Conservation (phyloP, 345 rosid genomes). For the Boechera stricta region DNA sequence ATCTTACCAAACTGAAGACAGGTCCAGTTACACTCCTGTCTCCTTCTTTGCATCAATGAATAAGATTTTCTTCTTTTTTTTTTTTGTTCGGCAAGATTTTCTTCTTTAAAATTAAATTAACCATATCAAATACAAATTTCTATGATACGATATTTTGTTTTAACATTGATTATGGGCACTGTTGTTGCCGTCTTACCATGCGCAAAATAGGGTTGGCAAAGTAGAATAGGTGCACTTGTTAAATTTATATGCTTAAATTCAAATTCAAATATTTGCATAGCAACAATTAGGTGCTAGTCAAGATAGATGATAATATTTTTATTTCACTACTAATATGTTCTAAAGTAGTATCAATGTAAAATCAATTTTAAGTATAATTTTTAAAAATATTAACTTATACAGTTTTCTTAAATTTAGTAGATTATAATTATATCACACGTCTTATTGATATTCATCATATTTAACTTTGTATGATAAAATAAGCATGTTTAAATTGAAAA, state of each 20-base stretch:
- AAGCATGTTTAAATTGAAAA: neutral
- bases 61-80: neutral
- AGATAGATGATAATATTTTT: neutral
- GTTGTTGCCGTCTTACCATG: neutral
- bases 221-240: neutral
- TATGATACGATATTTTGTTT: neutral
- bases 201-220: conserved; percentile 20
- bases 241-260: neutral
- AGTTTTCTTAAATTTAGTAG: neutral
- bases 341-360: neutral
- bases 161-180: neutral
- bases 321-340: neutral
- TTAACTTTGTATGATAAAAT: neutral
- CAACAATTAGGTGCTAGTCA: neutral
- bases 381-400: neutral
- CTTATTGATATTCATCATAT: neutral
- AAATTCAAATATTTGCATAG: neutral
- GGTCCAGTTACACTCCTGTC: conserved; percentile 22
- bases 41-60: neutral
- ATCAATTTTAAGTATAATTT: neutral
- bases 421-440: neutral
- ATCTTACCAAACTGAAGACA: conserved; percentile 38
- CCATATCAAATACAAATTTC: neutral
- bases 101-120: neutral
- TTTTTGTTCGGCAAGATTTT: too few relatives aligned